Conservation (phyloP, 345 rosid genomes). For the Eucalyptus guilfoylei region DNA sequence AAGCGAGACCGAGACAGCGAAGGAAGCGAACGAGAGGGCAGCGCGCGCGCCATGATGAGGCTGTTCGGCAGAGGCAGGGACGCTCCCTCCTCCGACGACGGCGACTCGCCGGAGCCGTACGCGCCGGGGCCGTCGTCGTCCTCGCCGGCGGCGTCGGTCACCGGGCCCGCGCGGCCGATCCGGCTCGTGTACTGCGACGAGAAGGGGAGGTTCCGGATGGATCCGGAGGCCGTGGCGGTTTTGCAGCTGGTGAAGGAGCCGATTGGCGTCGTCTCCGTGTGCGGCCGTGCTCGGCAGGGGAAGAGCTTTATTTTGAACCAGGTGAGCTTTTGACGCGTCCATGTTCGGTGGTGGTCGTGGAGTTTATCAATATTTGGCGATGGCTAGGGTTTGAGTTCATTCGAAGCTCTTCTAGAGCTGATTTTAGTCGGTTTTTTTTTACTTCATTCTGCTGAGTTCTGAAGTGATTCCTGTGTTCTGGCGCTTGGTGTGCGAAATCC, state of each 20-base stretch:
- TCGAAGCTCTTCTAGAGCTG: not conserved
- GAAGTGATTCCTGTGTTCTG: not conserved
- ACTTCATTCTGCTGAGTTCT: not conserved
- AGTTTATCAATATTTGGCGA: not conserved
- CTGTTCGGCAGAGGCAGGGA: constrained; percentile 31
- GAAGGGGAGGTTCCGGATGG: constrained; percentile 95
- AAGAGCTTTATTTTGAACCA: constrained; percentile 93
- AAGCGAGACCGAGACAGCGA: not conserved
- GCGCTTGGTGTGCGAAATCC: not conserved
- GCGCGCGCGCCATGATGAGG: constrained; percentile 17
- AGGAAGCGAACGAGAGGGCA: not conserved
- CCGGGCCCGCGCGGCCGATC: constrained; percentile 95
- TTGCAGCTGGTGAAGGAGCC: constrained; percentile 95
- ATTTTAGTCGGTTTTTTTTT: not conserved
- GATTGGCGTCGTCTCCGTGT: constrained; percentile 91
- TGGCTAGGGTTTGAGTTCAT: not conserved
- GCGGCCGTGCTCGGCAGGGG: constrained; percentile 98
- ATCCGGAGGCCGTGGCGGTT: constrained; percentile 94
- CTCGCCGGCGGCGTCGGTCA: constrained; percentile 38
- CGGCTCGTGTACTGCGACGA: constrained; percentile 85
- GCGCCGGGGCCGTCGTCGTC: constrained; percentile 16
- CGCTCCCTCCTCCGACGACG: not conserved
- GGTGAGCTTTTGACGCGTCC: constrained; percentile 11
- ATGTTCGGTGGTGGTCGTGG: not conserved
- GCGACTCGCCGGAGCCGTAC: constrained; percentile 12